Evolutionary conservation across 106 monocot genomes (phyloP).

Genomic region (Ottelia alismoides): DNA sequence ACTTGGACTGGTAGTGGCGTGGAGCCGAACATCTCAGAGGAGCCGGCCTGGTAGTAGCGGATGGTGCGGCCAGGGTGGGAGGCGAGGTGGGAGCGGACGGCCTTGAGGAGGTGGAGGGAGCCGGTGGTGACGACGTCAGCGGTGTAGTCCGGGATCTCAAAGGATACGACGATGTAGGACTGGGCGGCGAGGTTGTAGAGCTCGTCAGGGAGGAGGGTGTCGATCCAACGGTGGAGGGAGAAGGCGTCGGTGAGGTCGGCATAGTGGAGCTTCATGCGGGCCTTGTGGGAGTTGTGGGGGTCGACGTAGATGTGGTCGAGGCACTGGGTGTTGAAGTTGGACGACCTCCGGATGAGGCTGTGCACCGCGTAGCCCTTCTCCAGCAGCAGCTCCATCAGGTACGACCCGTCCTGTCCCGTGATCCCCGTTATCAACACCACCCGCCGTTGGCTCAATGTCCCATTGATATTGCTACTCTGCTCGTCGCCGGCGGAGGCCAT

Average conservation of each 20-base stretch:
- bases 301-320: slow-evolving; percentile 92
- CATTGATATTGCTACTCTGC: no score
- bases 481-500: no score
- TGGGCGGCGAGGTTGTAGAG: slow-evolving; percentile 98
- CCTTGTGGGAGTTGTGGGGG: slow-evolving; percentile 74
- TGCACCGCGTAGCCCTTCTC: slow-evolving; percentile 86
- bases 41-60: slow-evolving; percentile 91
- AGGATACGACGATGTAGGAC: slow-evolving; percentile 95
- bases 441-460: slow-evolving; percentile 39
- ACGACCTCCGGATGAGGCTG: slow-evolving; percentile 92
- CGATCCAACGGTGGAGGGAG: slow-evolving; percentile 91
- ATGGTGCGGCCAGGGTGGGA: slow-evolving; percentile 20
- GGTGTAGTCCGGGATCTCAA: slow-evolving; percentile 98
- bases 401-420: slow-evolving; percentile 97
- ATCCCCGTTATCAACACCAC: slow-evolving; percentile 87
- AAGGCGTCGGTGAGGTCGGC: slow-evolving; percentile 95
- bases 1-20: slow-evolving; percentile 86
- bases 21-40: slow-evolving; percentile 97
- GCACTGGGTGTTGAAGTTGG: slow-evolving; percentile 93
- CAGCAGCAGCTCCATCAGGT: slow-evolving; percentile 88
- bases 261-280: slow-evolving; percentile 94
- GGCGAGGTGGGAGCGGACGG: slow-evolving; percentile 52
- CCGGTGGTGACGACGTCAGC: slow-evolving; percentile 95
- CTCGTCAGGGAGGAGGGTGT: slow-evolving; percentile 78
- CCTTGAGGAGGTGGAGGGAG: slow-evolving; percentile 87